Evolutionary conservation across 2,329 filamentous ascomycete genomes (phyloP), one percentile per base, ranked within the genome.

Genomic region (Nemania serpens): DNA sequence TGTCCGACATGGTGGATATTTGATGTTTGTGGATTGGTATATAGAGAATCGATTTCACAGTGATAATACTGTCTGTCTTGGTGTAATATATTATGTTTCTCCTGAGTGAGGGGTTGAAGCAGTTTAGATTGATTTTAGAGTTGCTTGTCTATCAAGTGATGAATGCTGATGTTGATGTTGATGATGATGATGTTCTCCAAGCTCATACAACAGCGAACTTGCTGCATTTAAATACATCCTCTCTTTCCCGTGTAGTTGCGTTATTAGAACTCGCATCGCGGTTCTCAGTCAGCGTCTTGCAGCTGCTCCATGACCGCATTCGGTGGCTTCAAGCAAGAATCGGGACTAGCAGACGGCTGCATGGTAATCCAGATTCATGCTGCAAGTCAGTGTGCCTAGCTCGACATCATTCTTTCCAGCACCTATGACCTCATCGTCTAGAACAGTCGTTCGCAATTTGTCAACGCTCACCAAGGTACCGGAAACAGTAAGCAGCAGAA

Each of bases 341-440:
- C 45, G 29, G 49, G 37, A n/a, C 29, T 39, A 54, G 15, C 22
- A 50, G 50, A 37, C 36, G n/a, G 22, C 36, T 58, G 41, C 33
- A 13, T 25, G 25, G 18, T 9, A 55, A 62, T 55, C 54, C 11
- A 55, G 50, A 43, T 52, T 59, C 50, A 50, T 46, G 59, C 37
- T 45, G 49, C 50, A 20, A 22, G 55, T 43, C 53, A 51, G n/a
- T 34, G 25, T 39, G 15, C 4, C 36, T 39, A n/a, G n/a, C n/a
- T 39, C 39, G 46, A 34, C 36, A 43, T 55, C 51, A 29, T 52
- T 51, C 39, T 54, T 18, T 29, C 6, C 22, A 49, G n/a, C 2
- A 22, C 41, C 55, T 59, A 62, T 62, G 60, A 62, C 60, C 55
- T 62, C 60, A 62, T 62, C 42, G 47, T 25, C 42, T 39, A 46